A percentile compares a stretch with the other conserved stretches of the same genome.
These are phyloP conservation scores for Trichoderma virens DNA, from an alignment of 495 filamentous ascomycete genomes.

Conservation along the genomic window DNA sequence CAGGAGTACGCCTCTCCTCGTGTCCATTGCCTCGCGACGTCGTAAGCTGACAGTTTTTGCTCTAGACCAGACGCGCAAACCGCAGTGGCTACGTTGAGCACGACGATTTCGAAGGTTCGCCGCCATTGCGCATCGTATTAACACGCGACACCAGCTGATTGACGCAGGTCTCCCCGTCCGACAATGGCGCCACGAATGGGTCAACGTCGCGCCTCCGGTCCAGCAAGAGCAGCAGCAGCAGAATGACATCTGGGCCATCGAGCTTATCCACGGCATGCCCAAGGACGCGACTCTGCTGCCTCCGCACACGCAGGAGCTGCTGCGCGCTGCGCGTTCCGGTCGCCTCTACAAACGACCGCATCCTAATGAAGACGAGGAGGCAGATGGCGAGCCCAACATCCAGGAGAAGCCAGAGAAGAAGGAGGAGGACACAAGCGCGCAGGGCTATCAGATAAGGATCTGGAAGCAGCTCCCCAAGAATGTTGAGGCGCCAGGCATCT, in stretches of 20 bases:
- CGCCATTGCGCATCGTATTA: not conserved
- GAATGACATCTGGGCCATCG: slow-evolving; percentile 44
- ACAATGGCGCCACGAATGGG: slow-evolving; percentile 72
- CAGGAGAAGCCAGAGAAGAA: slow-evolving; percentile 27
- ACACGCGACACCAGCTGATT: slow-evolving; percentile 6
- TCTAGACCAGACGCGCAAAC: slow-evolving; percentile 57
- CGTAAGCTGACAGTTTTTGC: slow-evolving; percentile 11
- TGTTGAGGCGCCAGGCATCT: slow-evolving; percentile 63
- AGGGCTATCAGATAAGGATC: slow-evolving; percentile 62
- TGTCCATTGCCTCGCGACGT: not conserved
- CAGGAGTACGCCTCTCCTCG: slow-evolving; percentile 19
- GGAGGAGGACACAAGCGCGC: slow-evolving; percentile 34
- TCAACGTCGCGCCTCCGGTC: slow-evolving; percentile 60
- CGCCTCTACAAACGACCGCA: slow-evolving; percentile 54
- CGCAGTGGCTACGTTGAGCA: slow-evolving; percentile 72
- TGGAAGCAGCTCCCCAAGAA: slow-evolving; percentile 77
- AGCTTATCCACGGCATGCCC: slow-evolving; percentile 69
- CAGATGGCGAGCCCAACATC: slow-evolving; percentile 31
- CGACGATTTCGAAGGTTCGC: slow-evolving; percentile 76
- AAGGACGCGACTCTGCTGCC: slow-evolving; percentile 77
- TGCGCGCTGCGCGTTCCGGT: slow-evolving; percentile 72
- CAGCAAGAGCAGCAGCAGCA: slow-evolving; percentile 45
- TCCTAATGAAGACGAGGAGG: slow-evolving; percentile 45
- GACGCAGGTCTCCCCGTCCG: slow-evolving; percentile 67
- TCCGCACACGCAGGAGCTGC: slow-evolving; percentile 71